Evolutionary conservation across 768 basidiomycete species (phyloP).

Genomic region (Calocybe cyanea): DNA sequence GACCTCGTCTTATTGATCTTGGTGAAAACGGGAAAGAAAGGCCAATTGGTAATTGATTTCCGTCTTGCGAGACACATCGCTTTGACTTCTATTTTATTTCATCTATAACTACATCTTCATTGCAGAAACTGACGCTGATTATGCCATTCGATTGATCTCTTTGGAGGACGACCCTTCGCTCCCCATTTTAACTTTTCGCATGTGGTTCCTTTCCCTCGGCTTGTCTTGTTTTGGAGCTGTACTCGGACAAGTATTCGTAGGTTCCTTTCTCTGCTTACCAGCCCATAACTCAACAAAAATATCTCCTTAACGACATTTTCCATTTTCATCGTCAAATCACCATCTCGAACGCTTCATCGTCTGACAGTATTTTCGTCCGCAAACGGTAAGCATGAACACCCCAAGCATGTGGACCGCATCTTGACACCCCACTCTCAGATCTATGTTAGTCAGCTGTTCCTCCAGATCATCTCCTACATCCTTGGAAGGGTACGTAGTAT

Average conservation of each 20-base stretch:
- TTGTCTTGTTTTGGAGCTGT: constrained; percentile 43
- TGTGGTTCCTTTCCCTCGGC: constrained; percentile 41
- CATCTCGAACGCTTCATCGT: too few relatives aligned
- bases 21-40: constrained; percentile 41
- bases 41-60: constrained; percentile 38
- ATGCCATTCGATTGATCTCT: constrained; percentile 34
- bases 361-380: constrained; percentile 36
- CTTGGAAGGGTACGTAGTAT: constrained; percentile 30
- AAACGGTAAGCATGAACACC: constrained; percentile 21
- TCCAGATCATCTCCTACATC: constrained; percentile 41
- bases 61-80: too few relatives aligned
- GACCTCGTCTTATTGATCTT: constrained; percentile 29
- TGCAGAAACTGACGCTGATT: constrained; percentile 29
- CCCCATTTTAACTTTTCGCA: constrained; percentile 39
- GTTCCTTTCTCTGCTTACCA: constrained; percentile 1
- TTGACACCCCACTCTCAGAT: constrained; percentile 5
- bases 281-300: too few relatives aligned
- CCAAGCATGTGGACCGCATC: too few relatives aligned
- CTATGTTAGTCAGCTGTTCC: constrained; percentile 38
- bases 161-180: constrained; percentile 37
- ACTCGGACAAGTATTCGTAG: constrained; percentile 33
- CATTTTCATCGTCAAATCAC: too few relatives aligned
- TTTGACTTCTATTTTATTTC: too few relatives aligned
- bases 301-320: too few relatives aligned
- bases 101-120: too few relatives aligned